Evolutionary conservation across 2,329 filamentous ascomycete genomes (phyloP).

Genomic region (Plectosphaerella plurivora): DNA sequence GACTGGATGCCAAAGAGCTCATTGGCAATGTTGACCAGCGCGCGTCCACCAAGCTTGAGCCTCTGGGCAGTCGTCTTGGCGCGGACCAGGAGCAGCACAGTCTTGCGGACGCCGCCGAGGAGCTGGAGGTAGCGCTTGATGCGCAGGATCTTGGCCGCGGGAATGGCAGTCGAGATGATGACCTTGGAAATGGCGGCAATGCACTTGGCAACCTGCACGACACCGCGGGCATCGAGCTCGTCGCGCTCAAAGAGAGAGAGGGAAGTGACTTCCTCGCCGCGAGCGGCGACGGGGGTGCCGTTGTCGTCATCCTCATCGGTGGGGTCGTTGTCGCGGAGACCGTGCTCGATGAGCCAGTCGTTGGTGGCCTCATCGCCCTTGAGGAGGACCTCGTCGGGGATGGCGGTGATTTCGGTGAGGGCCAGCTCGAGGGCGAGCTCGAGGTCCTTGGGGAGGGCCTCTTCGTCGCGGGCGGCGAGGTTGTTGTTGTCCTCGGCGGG

Average conservation of each 20-base stretch:
- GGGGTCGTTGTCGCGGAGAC: slow-evolving; percentile 7
- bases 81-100: slow-evolving; percentile 16
- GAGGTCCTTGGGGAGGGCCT: background rate
- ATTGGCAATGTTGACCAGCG: slow-evolving; percentile 11
- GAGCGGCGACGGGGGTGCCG: background rate
- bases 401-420: slow-evolving; percentile 15
- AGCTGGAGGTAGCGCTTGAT: slow-evolving; percentile 20
- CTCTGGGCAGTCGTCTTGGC: slow-evolving; percentile 13
- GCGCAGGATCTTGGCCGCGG: slow-evolving; percentile 15
- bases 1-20: slow-evolving; percentile 15
- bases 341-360: slow-evolving; percentile 15
- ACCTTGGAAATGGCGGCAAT: slow-evolving; percentile 14
- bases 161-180: slow-evolving; percentile 14
- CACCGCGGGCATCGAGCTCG: slow-evolving; percentile 3
- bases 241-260: slow-evolving; percentile 2
- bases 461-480: background rate
- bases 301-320: slow-evolving; percentile 1
- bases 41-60: slow-evolving; percentile 16
- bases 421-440: slow-evolving; percentile 4
- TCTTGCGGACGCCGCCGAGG: slow-evolving; percentile 16
- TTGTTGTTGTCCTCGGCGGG: background rate
- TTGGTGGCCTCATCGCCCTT: slow-evolving; percentile 14
- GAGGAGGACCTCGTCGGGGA: slow-evolving; percentile 18
- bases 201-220: slow-evolving; percentile 17
- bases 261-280: background rate